Evolutionary conservation across 2,329 filamentous ascomycete genomes (phyloP).

Genomic region (Ophiognomonia clavigignenti-juglandacearum): DNA sequence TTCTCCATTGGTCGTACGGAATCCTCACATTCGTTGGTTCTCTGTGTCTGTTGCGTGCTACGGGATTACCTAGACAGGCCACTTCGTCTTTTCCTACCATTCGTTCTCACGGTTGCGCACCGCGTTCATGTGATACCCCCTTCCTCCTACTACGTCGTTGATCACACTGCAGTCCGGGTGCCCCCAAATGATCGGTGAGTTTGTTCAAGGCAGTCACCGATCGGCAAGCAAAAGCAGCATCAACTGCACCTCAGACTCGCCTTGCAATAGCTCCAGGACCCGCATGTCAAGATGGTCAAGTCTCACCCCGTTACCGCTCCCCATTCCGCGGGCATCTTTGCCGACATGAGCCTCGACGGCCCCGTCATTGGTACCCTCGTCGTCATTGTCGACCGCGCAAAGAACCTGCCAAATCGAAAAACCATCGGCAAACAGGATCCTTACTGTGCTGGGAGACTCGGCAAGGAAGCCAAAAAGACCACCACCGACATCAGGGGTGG

Average conservation of each 20-base stretch:
- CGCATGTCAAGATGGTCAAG: conserved; percentile 43
- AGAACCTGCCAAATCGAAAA: conserved; percentile 94
- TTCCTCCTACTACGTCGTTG: neutral
- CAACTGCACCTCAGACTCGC: neutral
- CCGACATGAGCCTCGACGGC: conserved; percentile 89
- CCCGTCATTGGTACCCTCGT: conserved; percentile 92
- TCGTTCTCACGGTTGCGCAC: neutral
- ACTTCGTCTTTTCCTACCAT: neutral
- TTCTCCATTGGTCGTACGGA: neutral
- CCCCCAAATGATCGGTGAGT: neutral
- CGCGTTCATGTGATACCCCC: neutral
- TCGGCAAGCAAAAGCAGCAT: conserved; percentile 3
- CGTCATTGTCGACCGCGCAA: conserved; percentile 86
- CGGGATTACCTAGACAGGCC: neutral
- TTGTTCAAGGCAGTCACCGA: neutral
- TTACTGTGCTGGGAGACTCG: conserved; percentile 88
- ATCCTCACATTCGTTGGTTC: neutral
- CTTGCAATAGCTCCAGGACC: neutral
- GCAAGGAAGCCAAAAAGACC: conserved; percentile 97
- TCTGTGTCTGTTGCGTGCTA: neutral
- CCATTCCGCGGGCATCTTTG: conserved; percentile 89
- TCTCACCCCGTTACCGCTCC: conserved; percentile 53
- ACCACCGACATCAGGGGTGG: conserved; percentile 89
- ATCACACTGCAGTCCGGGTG: neutral
- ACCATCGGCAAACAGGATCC: conserved; percentile 98